phyloP scores from a whole-genome alignment of 2,329 filamentous ascomycete species.

The Coleophoma crateriformis region DNA sequence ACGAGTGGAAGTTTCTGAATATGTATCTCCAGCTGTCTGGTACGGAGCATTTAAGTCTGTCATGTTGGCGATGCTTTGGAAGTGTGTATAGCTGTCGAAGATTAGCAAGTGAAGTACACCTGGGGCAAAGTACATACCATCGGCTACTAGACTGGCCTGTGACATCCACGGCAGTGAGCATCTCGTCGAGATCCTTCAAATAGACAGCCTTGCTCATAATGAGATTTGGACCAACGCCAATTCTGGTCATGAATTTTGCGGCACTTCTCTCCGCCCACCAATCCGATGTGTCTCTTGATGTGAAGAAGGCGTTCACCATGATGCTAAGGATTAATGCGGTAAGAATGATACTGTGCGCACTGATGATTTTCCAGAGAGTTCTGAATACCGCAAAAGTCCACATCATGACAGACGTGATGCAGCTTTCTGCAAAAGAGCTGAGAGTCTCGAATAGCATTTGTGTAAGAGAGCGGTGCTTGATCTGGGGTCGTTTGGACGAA shows the following conservation, averaged over 20 bases:
- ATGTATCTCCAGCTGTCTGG: constrained; percentile 42
- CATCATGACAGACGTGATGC: constrained; percentile 70
- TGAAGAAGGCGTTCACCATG: constrained; percentile 68
- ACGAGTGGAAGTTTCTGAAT: constrained; percentile 43
- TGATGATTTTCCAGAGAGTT: constrained; percentile 61
- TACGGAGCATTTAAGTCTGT: constrained; percentile 53
- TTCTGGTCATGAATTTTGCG: constrained; percentile 69
- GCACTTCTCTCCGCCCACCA: constrained; percentile 88
- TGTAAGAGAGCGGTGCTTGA: constrained; percentile 55
- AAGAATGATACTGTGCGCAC: constrained; percentile 71
- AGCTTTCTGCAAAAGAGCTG: constrained; percentile 69
- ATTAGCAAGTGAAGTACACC: constrained; percentile 9
- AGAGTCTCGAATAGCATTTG: constrained; percentile 68
- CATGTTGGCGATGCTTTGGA: constrained; percentile 51
- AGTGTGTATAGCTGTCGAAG: constrained; percentile 48
- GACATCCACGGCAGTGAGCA: constrained; percentile 24
- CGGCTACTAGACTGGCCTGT: constrained; percentile 35
- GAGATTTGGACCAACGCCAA: constrained; percentile 74
- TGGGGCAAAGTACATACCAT: constrained; percentile 33
- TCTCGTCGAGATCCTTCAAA: constrained; percentile 71
- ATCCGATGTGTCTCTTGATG: constrained; percentile 63
- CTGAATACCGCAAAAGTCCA: constrained; percentile 64
- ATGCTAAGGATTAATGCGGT: constrained; percentile 62
- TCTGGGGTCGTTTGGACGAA: constrained; percentile 45
- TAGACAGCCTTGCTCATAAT: constrained; percentile 86